Evolutionary conservation across 2,329 filamentous ascomycete species (phyloP).

Genomic region (Venturia asperata): DNA sequence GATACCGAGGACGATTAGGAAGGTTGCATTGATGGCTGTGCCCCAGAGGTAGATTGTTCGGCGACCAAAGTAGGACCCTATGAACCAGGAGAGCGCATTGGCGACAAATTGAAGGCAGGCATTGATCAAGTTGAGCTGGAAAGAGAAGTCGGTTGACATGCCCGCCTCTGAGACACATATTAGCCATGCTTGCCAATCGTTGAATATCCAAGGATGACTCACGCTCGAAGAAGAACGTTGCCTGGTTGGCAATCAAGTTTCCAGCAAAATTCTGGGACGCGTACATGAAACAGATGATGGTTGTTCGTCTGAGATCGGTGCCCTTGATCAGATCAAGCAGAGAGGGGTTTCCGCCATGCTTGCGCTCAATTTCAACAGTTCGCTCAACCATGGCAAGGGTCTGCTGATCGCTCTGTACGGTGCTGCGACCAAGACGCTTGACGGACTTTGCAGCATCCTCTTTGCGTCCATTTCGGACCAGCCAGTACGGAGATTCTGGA

Average conservation of each 20-base stretch:
- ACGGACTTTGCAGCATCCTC: conserved; percentile 61
- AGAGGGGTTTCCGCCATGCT: conserved; percentile 64
- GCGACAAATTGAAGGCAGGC: conserved; percentile 54
- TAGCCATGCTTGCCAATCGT: conserved; percentile 21
- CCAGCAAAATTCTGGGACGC: conserved; percentile 40
- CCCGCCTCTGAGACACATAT: conserved; percentile 48
- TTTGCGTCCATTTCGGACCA: conserved; percentile 57
- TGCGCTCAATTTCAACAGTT: conserved; percentile 72
- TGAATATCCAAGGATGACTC: conserved; percentile 27
- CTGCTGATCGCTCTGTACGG: conserved; percentile 57
- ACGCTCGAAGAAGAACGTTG: conserved; percentile 55
- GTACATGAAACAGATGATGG: conserved; percentile 51
- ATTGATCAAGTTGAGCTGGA: conserved; percentile 57
- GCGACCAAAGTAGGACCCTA: conserved; percentile 50
- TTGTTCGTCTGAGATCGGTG: conserved; percentile 68
- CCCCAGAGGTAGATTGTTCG: conserved; percentile 70
- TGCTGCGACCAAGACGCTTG: conserved; percentile 54
- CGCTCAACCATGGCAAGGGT: conserved; percentile 89
- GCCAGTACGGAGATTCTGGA: conserved; percentile 67
- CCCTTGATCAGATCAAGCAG: conserved; percentile 83
- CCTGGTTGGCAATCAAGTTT: conserved; percentile 57
- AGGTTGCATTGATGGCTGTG: conserved; percentile 49
- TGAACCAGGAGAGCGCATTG: conserved; percentile 39
- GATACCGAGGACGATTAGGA: conserved; percentile 78
- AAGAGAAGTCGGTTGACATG: conserved; percentile 48